These are phyloP conservation scores for Neckera pumila DNA, from an alignment of 225 moss, liverwort and hornwort genomes.

Conservation along the genomic window DNA sequence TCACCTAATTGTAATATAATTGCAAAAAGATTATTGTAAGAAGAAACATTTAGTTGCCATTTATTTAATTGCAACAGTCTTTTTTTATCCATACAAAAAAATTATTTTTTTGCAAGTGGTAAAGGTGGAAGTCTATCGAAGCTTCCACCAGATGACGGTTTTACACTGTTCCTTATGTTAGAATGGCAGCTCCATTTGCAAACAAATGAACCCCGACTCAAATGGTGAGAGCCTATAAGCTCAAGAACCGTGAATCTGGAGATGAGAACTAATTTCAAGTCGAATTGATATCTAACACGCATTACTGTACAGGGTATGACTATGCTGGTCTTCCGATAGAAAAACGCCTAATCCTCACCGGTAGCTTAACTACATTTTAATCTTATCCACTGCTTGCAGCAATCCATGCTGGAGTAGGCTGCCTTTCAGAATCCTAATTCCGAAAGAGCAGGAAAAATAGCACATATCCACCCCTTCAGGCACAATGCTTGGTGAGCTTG, in stretches of 20 bases:
- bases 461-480: neutral
- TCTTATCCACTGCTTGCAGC: constrained; percentile 4
- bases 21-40: neutral
- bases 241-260: neutral
- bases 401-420: neutral
- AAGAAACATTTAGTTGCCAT: neutral
- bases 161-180: neutral
- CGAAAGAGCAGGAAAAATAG: constrained; percentile 1
- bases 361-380: neutral
- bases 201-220: neutral
- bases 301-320: neutral
- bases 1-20: neutral
- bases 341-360: neutral
- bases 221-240: neutral
- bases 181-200: neutral
- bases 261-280: neutral
- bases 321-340: neutral
- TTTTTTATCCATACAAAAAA: neutral
- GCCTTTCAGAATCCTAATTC: neutral
- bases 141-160: neutral
- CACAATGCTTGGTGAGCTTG: neutral
- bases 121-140: neutral
- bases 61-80: neutral
- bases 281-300: neutral
- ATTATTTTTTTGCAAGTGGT: too few relatives aligned